Base-by-base conservation (phyloP, 371 early-diverging fungal species). In the Mortierella sp. region DNA sequence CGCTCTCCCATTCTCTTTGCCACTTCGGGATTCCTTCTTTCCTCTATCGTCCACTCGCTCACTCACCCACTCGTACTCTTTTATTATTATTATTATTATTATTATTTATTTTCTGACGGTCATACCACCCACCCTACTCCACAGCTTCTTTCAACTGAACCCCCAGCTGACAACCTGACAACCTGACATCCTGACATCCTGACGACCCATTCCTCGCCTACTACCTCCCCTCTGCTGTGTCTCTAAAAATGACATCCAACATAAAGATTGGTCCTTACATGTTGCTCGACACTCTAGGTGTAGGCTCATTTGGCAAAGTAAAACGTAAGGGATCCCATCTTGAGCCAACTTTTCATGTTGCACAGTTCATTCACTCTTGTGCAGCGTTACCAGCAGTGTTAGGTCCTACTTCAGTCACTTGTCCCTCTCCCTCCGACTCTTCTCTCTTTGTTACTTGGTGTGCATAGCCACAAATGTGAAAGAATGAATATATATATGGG, bases 251-350 rank as follows among this genome's bases (percentile, higher is more conserved):
- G 81, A 60, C 81, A 61, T 84, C 82, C 74, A 90, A 90, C 73
- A 88, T 92, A 58, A 89, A 85, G 76, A 93, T 96, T 69, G 99
- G 99, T 5, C 94, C 96, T 70, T 98, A 98, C 82, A 94, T 93
- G 50, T 90, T 98, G 36, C 89, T 97, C 63, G 95, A 97, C 74
- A 98, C 98, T 13, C 90, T 98, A 22, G 99, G 99, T 55, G 93
- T 94, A 22, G 99, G 99, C 10, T 95, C 96, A 3, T 98, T 97
- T 87, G 99, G 98, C 64, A 98, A 98, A 89, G 99, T 98, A 70
- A 98, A 97, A 86, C 88, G 98, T 97, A 92, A 86, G 88, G 21
- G 15, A 43, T 32, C 48, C 21, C 55, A 63, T 40, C n/a, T 53
- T 32, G 9, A 11, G 16, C 16, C 16, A 11, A 33, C 22, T 9